A percentile compares a stretch with the other conserved stretches of the same genome.
These are phyloP conservation scores for Erodium trifolium DNA, from an alignment of 441 rosid species.

Conservation along the genomic window DNA sequence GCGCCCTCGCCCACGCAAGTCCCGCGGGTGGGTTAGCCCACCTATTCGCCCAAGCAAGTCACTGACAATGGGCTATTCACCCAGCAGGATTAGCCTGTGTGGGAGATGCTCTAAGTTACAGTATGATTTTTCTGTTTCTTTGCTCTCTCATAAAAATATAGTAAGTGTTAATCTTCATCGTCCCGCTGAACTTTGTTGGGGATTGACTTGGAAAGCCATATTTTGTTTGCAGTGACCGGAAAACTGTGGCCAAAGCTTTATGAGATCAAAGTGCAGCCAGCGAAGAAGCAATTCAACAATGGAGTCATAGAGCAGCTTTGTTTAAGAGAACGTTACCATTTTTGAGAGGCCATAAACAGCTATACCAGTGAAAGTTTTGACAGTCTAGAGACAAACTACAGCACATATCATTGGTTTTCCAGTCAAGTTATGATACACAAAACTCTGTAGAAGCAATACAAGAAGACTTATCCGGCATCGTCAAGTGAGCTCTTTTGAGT, in stretches of 20 bases:
- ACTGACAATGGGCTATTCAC: too few relatives aligned
- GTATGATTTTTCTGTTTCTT: neutral
- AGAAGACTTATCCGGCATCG: neutral
- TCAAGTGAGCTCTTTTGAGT: too few relatives aligned
- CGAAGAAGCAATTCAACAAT: constrained; percentile 18
- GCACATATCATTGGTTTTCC: neutral
- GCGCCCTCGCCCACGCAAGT: too few relatives aligned
- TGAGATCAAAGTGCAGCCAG: constrained; percentile 54
- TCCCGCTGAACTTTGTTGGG: neutral
- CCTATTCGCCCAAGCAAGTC: too few relatives aligned
- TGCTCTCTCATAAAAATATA: too few relatives aligned
- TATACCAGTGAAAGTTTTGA: neutral
- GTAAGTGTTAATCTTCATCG: neutral
- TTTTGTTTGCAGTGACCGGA: constrained; percentile 64
- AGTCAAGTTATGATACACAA: neutral
- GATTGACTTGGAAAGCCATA: neutral
- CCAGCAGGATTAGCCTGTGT: too few relatives aligned
- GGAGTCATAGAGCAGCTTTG: constrained; percentile 41
- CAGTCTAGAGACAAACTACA: neutral
- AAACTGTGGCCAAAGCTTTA: constrained; percentile 84
- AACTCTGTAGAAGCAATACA: neutral
- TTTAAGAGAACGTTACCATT: constrained; percentile 23
- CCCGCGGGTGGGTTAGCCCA: too few relatives aligned
- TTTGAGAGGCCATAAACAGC: constrained; percentile 18
- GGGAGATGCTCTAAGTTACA: too few relatives aligned